These are phyloP conservation scores for Penicillium sp. DNA, from an alignment of 2,329 filamentous ascomycete species.

Conservation along the genomic window DNA sequence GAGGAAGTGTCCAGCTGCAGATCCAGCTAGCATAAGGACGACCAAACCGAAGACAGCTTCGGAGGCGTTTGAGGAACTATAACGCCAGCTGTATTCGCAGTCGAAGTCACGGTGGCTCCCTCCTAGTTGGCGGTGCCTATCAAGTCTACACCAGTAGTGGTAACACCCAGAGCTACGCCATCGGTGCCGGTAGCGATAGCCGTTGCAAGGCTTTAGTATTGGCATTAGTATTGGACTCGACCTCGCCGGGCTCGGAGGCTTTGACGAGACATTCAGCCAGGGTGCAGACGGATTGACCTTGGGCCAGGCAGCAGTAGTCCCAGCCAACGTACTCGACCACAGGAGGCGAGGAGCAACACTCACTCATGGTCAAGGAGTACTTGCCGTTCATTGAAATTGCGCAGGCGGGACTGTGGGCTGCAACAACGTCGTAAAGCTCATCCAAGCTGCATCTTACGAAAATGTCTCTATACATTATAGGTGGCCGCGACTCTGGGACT, in stretches of 20 bases:
- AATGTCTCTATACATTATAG: too few species aligned
- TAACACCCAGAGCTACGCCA: not conserved
- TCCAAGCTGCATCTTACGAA: too few species aligned
- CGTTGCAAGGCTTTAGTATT: slow-evolving; percentile 21
- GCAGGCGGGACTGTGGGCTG: too few species aligned
- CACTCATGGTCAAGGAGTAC: too few species aligned
- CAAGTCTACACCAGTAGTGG: too few species aligned
- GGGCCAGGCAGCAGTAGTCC: slow-evolving; percentile 25
- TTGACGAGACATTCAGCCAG: slow-evolving; percentile 24
- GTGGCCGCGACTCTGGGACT: too few species aligned
- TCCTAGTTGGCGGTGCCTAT: slow-evolving; percentile 11
- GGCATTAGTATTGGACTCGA: slow-evolving; percentile 25
- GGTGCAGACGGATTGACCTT: slow-evolving; percentile 18
- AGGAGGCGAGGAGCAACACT: slow-evolving; percentile 14
- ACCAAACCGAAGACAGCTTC: slow-evolving; percentile 12
- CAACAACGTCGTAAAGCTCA: too few species aligned
- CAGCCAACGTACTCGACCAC: slow-evolving; percentile 23
- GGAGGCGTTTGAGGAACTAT: slow-evolving; percentile 2
- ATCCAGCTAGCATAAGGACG: slow-evolving; percentile 12
- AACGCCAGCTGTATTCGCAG: slow-evolving; percentile 8
- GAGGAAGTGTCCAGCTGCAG: slow-evolving; percentile 13
- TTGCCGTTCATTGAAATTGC: too few species aligned
- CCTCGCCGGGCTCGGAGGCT: slow-evolving; percentile 18
- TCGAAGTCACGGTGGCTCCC: slow-evolving; percentile 13
- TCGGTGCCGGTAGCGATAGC: slow-evolving; percentile 3